Base-by-base conservation (phyloP, 306 rosid species). In the Vigna unguiculata region DNA sequence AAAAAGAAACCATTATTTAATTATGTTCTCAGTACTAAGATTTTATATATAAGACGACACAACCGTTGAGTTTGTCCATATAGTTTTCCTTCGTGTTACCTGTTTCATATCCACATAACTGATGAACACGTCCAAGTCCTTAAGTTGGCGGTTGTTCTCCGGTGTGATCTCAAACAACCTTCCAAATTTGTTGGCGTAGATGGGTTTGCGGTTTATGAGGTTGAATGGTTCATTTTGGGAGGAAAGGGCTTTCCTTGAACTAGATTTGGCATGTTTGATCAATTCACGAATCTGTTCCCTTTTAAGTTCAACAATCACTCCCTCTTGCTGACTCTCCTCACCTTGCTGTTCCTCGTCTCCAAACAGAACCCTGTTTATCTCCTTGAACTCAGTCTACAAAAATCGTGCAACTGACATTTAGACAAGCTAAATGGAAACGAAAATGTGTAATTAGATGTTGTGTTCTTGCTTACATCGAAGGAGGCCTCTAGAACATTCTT, bases 181-280 rank as follows among this genome's bases (percentile, higher is more conserved):
- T n/a, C 88, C 88, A 70, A 63, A 52, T 7, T 78, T 41, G 69
- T 81, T 85, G 34, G 83, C 62, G 52, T 62, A 78, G 13, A 30
- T 16, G 0, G 81, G 81, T 0, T 4, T 0, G 16, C n/a, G 14
- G 36, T n/a, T 40, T 75, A 69, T 81, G 72, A 74, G 17, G 64
- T 81, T 85, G 70, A 85, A 16, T 10, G 88, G 86, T 14, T 62
- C 30, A 25, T 25, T 4, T 25, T 25, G 30, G 30, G 30, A 25
- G 30, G 30, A 25, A 4, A 0, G 3, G n/a, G 65, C 43, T 68
- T 6, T 71, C 32, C 7, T 45, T 14, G 72, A 63, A 53, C 82
- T 45, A 0, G 80, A 46, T 62, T 68, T 57, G 1, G 83, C 87
- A 25, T 69, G 46, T 7, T 6, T 69, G 24, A 20, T 61, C 1